Evolutionary conservation across 169 alveolate species (phyloP).

Genomic region (Eimeria nieschulzi): DNA sequence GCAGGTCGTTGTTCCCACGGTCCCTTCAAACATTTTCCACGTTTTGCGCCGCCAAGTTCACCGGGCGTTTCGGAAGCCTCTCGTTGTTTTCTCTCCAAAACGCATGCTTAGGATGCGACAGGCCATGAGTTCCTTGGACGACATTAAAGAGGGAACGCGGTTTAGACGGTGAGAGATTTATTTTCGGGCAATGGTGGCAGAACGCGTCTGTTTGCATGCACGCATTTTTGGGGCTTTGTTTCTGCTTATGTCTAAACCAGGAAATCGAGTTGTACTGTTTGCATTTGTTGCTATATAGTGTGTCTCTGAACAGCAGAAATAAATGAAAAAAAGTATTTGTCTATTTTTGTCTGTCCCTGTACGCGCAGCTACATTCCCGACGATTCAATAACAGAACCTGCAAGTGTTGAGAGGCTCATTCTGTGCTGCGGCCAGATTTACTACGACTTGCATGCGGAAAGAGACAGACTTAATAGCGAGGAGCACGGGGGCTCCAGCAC

Average conservation of each 20-base stretch:
- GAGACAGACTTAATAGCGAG: slow-evolving; percentile 57
- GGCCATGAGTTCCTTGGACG: slow-evolving; percentile 76
- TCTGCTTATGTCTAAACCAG: neutral
- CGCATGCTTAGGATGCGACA: slow-evolving; percentile 80
- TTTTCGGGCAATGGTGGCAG: neutral
- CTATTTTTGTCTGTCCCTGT: neutral
- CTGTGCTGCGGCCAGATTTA: slow-evolving; percentile 94
- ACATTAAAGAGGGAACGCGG: slow-evolving; percentile 78
- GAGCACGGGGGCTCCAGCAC: neutral
- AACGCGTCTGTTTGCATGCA: neutral
- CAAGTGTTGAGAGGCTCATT: slow-evolving; percentile 85
- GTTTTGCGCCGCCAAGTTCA: slow-evolving; percentile 93
- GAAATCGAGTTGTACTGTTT: no score
- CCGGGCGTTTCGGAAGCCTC: slow-evolving; percentile 90
- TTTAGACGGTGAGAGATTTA: slow-evolving; percentile 64
- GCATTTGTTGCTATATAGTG: no score
- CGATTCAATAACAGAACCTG: slow-evolving; percentile 24
- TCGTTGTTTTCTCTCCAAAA: slow-evolving; percentile 84
- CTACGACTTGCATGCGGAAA: slow-evolving; percentile 84
- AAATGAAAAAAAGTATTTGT: neutral
- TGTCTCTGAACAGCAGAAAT: no score
- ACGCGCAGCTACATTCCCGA: slow-evolving; percentile 69
- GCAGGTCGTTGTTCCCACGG: slow-evolving; percentile 89
- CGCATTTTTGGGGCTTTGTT: neutral
- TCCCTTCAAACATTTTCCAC: slow-evolving; percentile 94